Evolutionary conservation across 768 basidiomycete species (phyloP).

Genomic region (Suillus americanus): DNA sequence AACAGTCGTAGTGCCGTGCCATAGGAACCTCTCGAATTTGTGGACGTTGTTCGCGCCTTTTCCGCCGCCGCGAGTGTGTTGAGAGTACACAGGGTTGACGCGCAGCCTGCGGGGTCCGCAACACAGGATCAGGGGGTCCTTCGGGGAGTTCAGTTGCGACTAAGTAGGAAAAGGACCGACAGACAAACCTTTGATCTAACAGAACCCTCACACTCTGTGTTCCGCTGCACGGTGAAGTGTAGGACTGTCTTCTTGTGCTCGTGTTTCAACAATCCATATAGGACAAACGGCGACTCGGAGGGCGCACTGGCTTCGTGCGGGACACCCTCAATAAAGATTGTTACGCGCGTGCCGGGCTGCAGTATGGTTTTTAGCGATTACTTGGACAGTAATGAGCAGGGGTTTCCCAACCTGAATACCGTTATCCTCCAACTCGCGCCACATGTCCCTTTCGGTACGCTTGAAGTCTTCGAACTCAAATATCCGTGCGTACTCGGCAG

Average conservation of each 20-base stretch:
- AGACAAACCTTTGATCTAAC: slow-evolving; percentile 82
- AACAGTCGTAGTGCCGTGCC: slow-evolving; percentile 77
- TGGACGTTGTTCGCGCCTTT: slow-evolving; percentile 96
- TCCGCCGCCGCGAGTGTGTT: slow-evolving; percentile 86
- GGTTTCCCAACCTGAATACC: slow-evolving; percentile 60
- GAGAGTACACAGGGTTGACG: slow-evolving; percentile 89
- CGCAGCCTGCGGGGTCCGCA: slow-evolving; percentile 84
- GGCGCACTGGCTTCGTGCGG: slow-evolving; percentile 55
- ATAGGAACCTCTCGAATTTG: slow-evolving; percentile 90
- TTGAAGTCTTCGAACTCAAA: slow-evolving; percentile 97
- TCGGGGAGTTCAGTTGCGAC: background rate
- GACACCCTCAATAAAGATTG: slow-evolving; percentile 72
- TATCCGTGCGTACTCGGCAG: slow-evolving; percentile 89
- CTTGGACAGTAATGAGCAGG: background rate
- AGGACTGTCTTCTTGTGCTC: slow-evolving; percentile 95
- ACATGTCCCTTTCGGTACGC: slow-evolving; percentile 73
- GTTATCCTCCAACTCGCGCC: slow-evolving; percentile 65
- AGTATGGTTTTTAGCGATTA: background rate
- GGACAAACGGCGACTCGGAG: slow-evolving; percentile 47
- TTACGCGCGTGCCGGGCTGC: slow-evolving; percentile 82
- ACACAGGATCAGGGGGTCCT: slow-evolving; percentile 89
- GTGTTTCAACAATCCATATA: slow-evolving; percentile 87
- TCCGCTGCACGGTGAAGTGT: slow-evolving; percentile 90
- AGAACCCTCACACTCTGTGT: slow-evolving; percentile 88
- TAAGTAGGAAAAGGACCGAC: no score